These are phyloP conservation scores for Rosa hybrid DNA, from an alignment of 331 rosid species.

Conservation along the genomic window DNA sequence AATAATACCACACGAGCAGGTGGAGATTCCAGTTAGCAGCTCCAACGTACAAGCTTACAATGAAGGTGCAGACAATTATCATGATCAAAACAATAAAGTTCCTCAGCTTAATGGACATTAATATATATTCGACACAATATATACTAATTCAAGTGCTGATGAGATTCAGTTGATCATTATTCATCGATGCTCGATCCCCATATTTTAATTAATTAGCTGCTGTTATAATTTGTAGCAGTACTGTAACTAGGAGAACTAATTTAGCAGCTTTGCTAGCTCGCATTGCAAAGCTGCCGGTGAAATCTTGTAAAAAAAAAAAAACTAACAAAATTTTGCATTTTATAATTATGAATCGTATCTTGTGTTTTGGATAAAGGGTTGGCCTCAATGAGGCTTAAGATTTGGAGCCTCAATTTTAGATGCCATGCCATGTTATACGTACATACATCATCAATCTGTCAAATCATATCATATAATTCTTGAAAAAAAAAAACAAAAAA, in stretches of 20 bases:
- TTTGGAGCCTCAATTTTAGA: too few species aligned
- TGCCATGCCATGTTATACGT: too few species aligned
- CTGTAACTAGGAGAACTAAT: neutral
- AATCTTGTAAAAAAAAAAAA: neutral
- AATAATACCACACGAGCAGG: slow-evolving; percentile 53
- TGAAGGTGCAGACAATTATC: slow-evolving; percentile 30
- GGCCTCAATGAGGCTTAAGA: too few species aligned
- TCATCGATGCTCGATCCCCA: neutral
- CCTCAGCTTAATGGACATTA: slow-evolving; percentile 41
- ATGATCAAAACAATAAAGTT: slow-evolving; percentile 40
- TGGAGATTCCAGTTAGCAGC: slow-evolving; percentile 48
- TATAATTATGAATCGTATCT: neutral
- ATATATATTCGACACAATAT: neutral
- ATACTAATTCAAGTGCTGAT: neutral
- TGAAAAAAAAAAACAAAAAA: too few species aligned
- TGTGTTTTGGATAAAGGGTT: neutral
- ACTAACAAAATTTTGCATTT: neutral
- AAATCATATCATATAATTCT: too few species aligned
- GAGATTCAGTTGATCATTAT: neutral
- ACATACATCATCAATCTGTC: too few species aligned
- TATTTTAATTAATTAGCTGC: neutral
- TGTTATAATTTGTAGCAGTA: slow-evolving; percentile 6
- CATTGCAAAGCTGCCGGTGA: neutral
- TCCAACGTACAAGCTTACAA: slow-evolving; percentile 46
- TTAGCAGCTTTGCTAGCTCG: neutral